Base-by-base conservation (phyloP, 768 basidiomycete genomes). In the Psilocybe cyanescens region DNA sequence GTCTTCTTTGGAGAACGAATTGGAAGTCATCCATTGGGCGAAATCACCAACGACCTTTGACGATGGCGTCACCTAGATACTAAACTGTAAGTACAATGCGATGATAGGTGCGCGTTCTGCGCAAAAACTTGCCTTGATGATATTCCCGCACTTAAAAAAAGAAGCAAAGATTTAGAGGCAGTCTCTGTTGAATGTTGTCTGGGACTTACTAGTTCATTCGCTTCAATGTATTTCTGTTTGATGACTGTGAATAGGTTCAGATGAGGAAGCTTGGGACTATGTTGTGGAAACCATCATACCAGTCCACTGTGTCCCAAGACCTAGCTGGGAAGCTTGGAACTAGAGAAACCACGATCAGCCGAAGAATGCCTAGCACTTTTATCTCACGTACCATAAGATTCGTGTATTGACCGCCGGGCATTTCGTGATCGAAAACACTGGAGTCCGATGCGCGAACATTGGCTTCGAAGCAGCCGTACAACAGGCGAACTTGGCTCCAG, bases 31-130 rank as follows among this genome's bases (percentile, higher is more conserved):
- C 91, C 92, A 97, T 77, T 99, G 97, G 16, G 97, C 97, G 76
- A 99, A 97, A 80, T 99, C 97, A 28, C 97, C 97, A 52, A 98
- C 96, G 51, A 97, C 94, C 81, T 99, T 99, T 46, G 97, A 99
- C 11, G 97, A 97, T 31, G 97, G 97, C 28, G 97, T 99, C 68
- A 99, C 97, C 87, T 88, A 31, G 11, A 50, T 30, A 17, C 8
- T 8, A 16, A 12, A 52, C 30, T 31, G 31, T 49, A 17, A 14
- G 19, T 53, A 16, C 17, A 8, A 5, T 7, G 8, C n/a, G 51
- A 12, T 9, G 24, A 12, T 30, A 14, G 17, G 4, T n/a, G 8
- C 28, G n/a, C 14, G n/a, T n/a, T 37, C 8, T 8, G 17, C 24
- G 24, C 50, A 47, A 37, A 37, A 39, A 56, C 41, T 39, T 69